These are phyloP conservation scores for Eremothecium coryli DNA, from an alignment of 1,139 yeast genomes.

Conservation along the genomic window DNA sequence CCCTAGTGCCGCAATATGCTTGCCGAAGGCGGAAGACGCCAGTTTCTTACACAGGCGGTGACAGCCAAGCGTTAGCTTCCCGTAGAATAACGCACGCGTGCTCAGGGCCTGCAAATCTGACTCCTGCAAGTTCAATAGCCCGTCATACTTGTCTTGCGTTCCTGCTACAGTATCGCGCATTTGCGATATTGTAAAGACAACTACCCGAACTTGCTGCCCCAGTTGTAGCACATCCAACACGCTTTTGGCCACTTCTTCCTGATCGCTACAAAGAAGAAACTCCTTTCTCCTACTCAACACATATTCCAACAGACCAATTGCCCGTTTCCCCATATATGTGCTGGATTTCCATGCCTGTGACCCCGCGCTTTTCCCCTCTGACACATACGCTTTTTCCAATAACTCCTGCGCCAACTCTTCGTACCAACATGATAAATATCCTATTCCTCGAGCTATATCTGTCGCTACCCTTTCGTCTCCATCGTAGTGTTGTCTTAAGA, in stretches of 20 bases:
- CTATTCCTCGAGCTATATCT: conserved; percentile 6
- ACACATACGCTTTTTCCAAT: conserved; percentile 20
- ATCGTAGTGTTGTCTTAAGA: conserved; percentile 5
- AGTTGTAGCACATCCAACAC: conserved; percentile 11
- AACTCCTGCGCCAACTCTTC: conserved; percentile 17
- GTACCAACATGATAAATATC: conserved; percentile 17
- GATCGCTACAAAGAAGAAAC: conserved; percentile 3
- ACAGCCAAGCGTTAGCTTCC: conserved; percentile 26
- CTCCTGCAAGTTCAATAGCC: conserved; percentile 22
- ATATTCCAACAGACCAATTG: conserved; percentile 21
- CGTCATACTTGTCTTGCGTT: conserved; percentile 10
- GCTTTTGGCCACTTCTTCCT: not conserved
- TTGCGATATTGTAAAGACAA: conserved; percentile 24
- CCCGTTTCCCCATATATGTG: conserved; percentile 19
- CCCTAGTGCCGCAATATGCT: conserved; percentile 6
- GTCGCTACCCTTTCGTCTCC: conserved; percentile 5
- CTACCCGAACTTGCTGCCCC: conserved; percentile 24
- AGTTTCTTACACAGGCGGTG: conserved; percentile 12
- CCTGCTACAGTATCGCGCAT: conserved; percentile 19
- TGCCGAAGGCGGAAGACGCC: conserved; percentile 1
- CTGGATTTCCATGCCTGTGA: conserved; percentile 21
- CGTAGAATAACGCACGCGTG: conserved; percentile 17
- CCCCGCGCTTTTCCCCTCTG: conserved; percentile 9
- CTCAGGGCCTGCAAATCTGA: conserved; percentile 21
- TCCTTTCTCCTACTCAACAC: conserved; percentile 5